phyloP scores from a whole-genome alignment of 116 monocot species.

The Thalassia testudinum region DNA sequence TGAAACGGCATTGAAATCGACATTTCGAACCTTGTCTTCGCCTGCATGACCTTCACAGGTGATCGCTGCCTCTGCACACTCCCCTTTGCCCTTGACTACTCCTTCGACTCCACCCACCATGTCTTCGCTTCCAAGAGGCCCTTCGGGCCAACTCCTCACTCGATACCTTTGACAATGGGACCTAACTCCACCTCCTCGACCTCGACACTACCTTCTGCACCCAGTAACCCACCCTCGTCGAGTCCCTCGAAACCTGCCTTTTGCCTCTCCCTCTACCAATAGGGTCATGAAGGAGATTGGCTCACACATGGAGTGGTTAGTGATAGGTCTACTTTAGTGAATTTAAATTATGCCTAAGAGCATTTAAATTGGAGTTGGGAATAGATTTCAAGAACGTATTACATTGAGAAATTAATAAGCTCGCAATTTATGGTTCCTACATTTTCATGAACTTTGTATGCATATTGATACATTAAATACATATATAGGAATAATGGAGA shows the following conservation, averaged over 20 bases:
- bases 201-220: conserved; percentile 95
- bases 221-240: conserved; percentile 85
- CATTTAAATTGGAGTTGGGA: too few relatives aligned
- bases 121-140: too few relatives aligned
- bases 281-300: conserved; percentile 86
- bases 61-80: conserved; percentile 37
- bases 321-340: too few relatives aligned
- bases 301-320: conserved; percentile 82
- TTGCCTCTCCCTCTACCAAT: conserved; percentile 9
- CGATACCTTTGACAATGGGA: conserved; percentile 35
- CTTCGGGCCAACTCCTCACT: conserved; percentile 59
- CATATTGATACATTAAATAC: too few relatives aligned
- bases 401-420: too few relatives aligned
- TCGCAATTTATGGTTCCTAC: too few relatives aligned
- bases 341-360: too few relatives aligned
- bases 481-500: too few relatives aligned
- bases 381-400: too few relatives aligned
- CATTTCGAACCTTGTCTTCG: too few relatives aligned
- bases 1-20: too few relatives aligned
- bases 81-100: conserved; percentile 44
- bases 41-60: conserved; percentile 58
- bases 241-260: conserved; percentile 77
- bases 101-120: conserved; percentile 63
- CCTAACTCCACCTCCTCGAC: conserved; percentile 82
- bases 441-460: too few relatives aligned